A percentile compares a stretch with the other conserved stretches of the same genome.
phyloP scores from a whole-genome alignment of 2,329 filamentous ascomycete species.

The Fusarium humuli region DNA sequence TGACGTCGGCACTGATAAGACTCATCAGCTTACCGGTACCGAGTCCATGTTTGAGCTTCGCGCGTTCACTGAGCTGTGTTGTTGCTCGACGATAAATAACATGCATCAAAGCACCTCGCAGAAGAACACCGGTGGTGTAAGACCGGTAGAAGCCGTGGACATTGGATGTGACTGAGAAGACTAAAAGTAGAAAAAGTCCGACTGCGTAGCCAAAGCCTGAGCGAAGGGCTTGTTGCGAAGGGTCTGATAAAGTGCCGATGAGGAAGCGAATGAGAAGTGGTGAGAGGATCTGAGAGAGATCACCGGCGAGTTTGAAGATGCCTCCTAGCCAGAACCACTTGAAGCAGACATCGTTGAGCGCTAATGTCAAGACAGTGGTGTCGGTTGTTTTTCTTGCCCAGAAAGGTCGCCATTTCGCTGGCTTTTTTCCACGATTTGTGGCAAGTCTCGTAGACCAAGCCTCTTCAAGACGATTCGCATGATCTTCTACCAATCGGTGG shows the following conservation, averaged over 20 bases:
- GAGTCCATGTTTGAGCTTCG: conserved; percentile 36
- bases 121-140: conserved; percentile 7
- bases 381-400: conserved; percentile 45
- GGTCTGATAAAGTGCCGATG: conserved; percentile 16
- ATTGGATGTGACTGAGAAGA: conserved; percentile 30
- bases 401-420: conserved; percentile 35
- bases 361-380: conserved; percentile 43
- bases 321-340: conserved; percentile 49
- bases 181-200: conserved; percentile 6
- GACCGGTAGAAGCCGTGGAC: conserved; percentile 31
- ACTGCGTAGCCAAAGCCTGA: conserved; percentile 30
- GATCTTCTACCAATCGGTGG: conserved; percentile 22
- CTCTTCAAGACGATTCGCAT: conserved; percentile 27
- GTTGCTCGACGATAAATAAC: conserved; percentile 28
- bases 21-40: conserved; percentile 49
- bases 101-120: conserved; percentile 30
- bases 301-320: conserved; percentile 44
- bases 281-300: conserved; percentile 34
- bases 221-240: conserved; percentile 17
- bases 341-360: conserved; percentile 49
- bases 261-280: conserved; percentile 30
- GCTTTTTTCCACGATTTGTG: background rate
- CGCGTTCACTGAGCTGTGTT: conserved; percentile 22
- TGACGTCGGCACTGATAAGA: conserved; percentile 50
- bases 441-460: conserved; percentile 13